phyloP scores from a whole-genome alignment of 164 flowering plant species.

The Nymphaea colorata region DNA sequence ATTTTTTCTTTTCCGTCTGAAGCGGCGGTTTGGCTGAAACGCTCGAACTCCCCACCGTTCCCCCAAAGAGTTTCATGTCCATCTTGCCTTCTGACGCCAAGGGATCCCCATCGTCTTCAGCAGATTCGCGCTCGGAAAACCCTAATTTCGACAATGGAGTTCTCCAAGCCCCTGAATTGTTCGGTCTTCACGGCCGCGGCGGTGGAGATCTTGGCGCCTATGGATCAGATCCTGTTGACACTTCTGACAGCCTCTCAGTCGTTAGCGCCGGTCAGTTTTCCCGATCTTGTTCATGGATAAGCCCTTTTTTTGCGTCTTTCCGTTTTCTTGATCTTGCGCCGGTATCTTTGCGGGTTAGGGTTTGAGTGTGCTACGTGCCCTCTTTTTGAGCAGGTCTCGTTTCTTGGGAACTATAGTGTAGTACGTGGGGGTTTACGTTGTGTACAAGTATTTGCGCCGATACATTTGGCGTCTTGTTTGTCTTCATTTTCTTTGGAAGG shows the following conservation, averaged over 20 bases:
- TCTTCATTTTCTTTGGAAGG: no score
- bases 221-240: conserved; percentile 15
- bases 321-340: background rate
- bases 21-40: conserved; percentile 9
- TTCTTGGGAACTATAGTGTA: background rate
- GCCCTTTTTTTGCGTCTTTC: background rate
- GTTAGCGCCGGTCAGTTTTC: conserved; percentile 9
- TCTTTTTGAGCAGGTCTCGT: background rate
- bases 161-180: conserved; percentile 6
- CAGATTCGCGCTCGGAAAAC: conserved; percentile 25
- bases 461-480: no score
- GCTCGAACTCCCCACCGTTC: conserved; percentile 1
- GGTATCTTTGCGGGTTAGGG: background rate
- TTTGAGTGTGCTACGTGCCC: background rate
- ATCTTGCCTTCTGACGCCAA: conserved; percentile 56
- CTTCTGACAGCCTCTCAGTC: conserved; percentile 7
- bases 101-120: conserved; percentile 29
- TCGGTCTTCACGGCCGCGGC: background rate
- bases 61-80: conserved; percentile 73
- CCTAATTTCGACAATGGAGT: conserved; percentile 53
- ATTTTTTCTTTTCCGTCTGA: background rate
- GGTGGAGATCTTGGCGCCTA: conserved; percentile 2
- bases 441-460: no score
- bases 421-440: no score
- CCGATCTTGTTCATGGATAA: background rate